Conservation (phyloP, 176 grass and related monocot species). For the Pharus latifolius region DNA sequence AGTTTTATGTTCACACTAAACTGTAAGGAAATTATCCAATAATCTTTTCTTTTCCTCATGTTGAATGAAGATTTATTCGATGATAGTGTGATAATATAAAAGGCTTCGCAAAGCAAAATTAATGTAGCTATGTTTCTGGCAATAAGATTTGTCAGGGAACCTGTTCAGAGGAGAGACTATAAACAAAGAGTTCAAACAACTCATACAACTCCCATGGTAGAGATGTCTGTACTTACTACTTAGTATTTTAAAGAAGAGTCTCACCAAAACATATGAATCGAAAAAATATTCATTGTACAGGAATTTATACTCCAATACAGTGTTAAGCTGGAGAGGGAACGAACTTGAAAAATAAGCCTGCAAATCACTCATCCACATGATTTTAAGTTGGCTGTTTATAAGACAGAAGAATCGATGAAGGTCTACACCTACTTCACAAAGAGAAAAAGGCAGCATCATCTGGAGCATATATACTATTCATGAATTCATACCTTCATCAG, state of each 20-base stretch:
- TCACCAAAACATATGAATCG: not conserved
- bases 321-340: not conserved
- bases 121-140: no score
- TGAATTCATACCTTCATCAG: not conserved
- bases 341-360: not conserved
- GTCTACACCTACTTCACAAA: not conserved
- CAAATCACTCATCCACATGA: not conserved
- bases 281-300: no score
- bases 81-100: no score
- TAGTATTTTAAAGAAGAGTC: not conserved
- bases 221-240: no score
- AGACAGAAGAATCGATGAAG: not conserved
- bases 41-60: not conserved
- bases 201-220: not conserved
- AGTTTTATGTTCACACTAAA: not conserved
- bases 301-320: no score
- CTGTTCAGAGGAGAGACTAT: not conserved
- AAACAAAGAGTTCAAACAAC: not conserved
- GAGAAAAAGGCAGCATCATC: not conserved
- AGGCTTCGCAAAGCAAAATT: no score
- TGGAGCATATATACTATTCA: not conserved
- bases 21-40: not conserved
- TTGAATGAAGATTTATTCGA: not conserved
- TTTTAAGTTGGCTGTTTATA: no score
- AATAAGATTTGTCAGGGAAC: not conserved